phyloP scores from a whole-genome alignment of 164 flowering plant genomes.

The Echeveria elegans region DNA sequence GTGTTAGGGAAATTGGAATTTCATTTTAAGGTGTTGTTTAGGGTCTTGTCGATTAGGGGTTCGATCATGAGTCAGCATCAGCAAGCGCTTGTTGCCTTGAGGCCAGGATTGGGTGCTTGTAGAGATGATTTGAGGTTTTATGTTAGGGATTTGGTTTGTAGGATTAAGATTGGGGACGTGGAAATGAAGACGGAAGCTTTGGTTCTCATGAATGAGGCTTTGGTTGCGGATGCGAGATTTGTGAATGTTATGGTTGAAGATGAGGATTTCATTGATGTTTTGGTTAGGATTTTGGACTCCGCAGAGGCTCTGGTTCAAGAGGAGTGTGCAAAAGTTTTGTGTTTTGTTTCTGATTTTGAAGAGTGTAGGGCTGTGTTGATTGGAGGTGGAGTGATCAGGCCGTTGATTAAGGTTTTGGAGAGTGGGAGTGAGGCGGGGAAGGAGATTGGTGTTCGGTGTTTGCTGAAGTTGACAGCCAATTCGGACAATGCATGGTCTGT shows the following conservation, averaged over 20 bases:
- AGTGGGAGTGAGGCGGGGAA: conserved; percentile 31
- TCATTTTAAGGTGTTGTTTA: conserved; percentile 39
- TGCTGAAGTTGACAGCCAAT: conserved; percentile 61
- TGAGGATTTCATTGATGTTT: conserved; percentile 27
- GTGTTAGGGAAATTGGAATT: conserved; percentile 37
- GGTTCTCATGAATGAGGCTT: conserved; percentile 33
- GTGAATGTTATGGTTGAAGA: conserved; percentile 45
- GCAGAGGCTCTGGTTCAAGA: conserved; percentile 44
- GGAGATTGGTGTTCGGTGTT: conserved; percentile 36
- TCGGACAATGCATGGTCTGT: conserved; percentile 85
- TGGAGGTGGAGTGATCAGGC: conserved; percentile 51
- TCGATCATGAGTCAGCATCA: conserved; percentile 24
- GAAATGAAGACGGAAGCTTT: conserved; percentile 66
- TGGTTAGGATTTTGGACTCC: conserved; percentile 48
- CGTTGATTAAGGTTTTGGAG: conserved; percentile 63
- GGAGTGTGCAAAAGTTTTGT: conserved; percentile 35
- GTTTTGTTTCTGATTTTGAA: conserved; percentile 41
- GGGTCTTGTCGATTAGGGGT: conserved; percentile 43
- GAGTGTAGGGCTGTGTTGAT: conserved; percentile 30
- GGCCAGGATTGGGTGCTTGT: conserved; percentile 47
- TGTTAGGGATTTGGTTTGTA: conserved; percentile 51
- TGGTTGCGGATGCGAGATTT: conserved; percentile 61
- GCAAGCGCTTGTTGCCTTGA: conserved; percentile 59
- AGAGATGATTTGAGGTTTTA: conserved; percentile 72
- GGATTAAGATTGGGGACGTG: conserved; percentile 62